Conservation (phyloP, 1,284 basidiomycete species). For the Austroboletus novae-zelandiae region DNA sequence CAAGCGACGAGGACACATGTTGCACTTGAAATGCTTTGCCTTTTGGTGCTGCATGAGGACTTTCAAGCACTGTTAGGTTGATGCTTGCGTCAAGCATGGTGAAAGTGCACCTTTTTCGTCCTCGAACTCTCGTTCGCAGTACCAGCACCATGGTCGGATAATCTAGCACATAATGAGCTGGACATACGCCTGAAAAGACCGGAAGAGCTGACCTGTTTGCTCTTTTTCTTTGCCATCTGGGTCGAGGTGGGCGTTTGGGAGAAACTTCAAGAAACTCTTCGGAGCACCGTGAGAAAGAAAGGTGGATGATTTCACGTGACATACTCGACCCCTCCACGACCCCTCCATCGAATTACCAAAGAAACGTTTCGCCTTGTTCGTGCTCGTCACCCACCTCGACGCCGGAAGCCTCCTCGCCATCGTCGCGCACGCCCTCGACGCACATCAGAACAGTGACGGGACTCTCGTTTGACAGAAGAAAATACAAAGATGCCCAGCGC, state of each 20-base stretch:
- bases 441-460: constrained; percentile 1
- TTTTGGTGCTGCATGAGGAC: constrained; percentile 99
- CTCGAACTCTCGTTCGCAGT: constrained; percentile 98
- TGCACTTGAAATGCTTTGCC: constrained; percentile 98
- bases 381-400: constrained; percentile 5
- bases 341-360: constrained; percentile 18
- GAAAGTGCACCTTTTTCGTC: constrained; percentile 82
- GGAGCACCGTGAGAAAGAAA: constrained; percentile 11
- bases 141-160: constrained; percentile 96
- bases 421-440: constrained; percentile 3
- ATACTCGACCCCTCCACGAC: constrained; percentile 1
- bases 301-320: constrained; percentile 16
- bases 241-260: background rate
- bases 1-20: constrained; percentile 90
- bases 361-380: background rate
- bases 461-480: background rate
- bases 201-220: constrained; percentile 56
- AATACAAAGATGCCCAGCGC: constrained; percentile 20
- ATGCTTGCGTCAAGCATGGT: background rate
- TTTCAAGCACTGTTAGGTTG: constrained; percentile 30
- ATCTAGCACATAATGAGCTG: constrained; percentile 46
- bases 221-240: constrained; percentile 81
- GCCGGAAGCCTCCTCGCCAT: constrained; percentile 1
- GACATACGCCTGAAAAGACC: background rate
- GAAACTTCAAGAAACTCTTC: background rate